Evolutionary conservation across 352 stramenopile genomes (phyloP).

Genomic region (Pythium scleroteichum): DNA sequence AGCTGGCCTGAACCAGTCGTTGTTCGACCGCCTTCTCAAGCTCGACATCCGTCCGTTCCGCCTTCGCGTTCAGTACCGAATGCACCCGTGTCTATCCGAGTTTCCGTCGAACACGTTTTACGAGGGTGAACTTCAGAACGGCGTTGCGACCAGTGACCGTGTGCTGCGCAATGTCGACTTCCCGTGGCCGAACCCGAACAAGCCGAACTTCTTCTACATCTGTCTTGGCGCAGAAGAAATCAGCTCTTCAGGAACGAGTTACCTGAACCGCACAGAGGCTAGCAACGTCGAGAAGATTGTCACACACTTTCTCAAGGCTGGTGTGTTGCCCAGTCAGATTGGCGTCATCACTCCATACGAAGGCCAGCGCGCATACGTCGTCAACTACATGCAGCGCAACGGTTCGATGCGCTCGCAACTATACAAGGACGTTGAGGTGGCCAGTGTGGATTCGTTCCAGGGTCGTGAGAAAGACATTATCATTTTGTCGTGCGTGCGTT

Average conservation of each 20-base stretch:
- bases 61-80: slow-evolving; percentile 99
- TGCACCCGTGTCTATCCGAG: slow-evolving; percentile 98
- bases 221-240: slow-evolving; percentile 97
- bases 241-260: slow-evolving; percentile 96
- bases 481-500: slow-evolving; percentile 97
- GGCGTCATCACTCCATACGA: slow-evolving; percentile 98
- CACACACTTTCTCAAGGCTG: slow-evolving; percentile 94
- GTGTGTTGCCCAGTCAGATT: slow-evolving; percentile 91
- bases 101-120: slow-evolving; percentile 99
- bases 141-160: slow-evolving; percentile 95
- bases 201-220: slow-evolving; percentile 99
- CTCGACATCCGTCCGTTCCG: slow-evolving; percentile 96
- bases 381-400: slow-evolving; percentile 97
- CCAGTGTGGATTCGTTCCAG: slow-evolving; percentile 99
- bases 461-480: slow-evolving; percentile 99
- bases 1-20: slow-evolving; percentile 95
- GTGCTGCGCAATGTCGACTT: slow-evolving; percentile 90
- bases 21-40: slow-evolving; percentile 98
- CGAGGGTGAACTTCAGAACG: slow-evolving; percentile 98
- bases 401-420: slow-evolving; percentile 92
- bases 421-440: slow-evolving; percentile 99
- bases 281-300: slow-evolving; percentile 98
- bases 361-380: slow-evolving; percentile 98
- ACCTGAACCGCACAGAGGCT: slow-evolving; percentile 98
- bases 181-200: slow-evolving; percentile 96